Evolutionary conservation across 1,284 basidiomycete species (phyloP).

Genomic region (Exsudoporus floridanus): DNA sequence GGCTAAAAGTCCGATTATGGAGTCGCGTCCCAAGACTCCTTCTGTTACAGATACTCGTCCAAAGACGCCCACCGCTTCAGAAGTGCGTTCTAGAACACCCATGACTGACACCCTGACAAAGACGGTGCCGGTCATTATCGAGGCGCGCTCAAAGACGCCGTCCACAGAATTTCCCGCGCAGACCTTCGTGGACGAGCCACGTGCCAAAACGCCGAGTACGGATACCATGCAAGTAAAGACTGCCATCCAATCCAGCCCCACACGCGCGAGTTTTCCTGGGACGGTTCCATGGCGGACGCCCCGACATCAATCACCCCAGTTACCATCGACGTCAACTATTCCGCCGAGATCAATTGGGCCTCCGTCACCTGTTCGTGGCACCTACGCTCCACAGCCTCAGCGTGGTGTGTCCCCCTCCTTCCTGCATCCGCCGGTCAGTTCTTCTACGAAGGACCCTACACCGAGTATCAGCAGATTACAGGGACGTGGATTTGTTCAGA

Average conservation of each 20-base stretch:
- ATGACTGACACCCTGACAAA: constrained; percentile 15
- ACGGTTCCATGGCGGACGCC: constrained; percentile 30
- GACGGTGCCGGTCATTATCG: constrained; percentile 8
- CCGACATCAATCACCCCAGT: constrained; percentile 22
- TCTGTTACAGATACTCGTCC: constrained; percentile 8
- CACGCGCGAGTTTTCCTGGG: constrained; percentile 14
- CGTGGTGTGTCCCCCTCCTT: constrained; percentile 58
- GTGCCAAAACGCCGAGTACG: constrained; percentile 18
- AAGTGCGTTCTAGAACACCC: constrained; percentile 18
- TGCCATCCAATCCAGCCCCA: constrained; percentile 18
- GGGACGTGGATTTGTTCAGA: constrained; percentile 80
- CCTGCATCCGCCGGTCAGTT: constrained; percentile 43
- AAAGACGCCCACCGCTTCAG: constrained; percentile 13
- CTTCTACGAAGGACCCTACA: constrained; percentile 63
- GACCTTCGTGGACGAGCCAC: constrained; percentile 20
- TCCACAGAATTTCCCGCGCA: constrained; percentile 16
- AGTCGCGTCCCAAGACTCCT: constrained; percentile 24
- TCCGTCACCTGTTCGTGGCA: constrained; percentile 51
- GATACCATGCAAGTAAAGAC: constrained; percentile 22
- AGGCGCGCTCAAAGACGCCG: constrained; percentile 28
- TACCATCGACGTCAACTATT: constrained; percentile 23
- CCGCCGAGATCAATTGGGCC: constrained; percentile 34
- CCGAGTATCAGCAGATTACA: constrained; percentile 79
- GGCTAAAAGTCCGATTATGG: constrained; percentile 12
- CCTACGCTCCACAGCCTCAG: constrained; percentile 47